Evolutionary conservation across 1,284 basidiomycete genomes (phyloP), one percentile per base, ranked within the genome.

Genomic region (Neolentinus lepideus): DNA sequence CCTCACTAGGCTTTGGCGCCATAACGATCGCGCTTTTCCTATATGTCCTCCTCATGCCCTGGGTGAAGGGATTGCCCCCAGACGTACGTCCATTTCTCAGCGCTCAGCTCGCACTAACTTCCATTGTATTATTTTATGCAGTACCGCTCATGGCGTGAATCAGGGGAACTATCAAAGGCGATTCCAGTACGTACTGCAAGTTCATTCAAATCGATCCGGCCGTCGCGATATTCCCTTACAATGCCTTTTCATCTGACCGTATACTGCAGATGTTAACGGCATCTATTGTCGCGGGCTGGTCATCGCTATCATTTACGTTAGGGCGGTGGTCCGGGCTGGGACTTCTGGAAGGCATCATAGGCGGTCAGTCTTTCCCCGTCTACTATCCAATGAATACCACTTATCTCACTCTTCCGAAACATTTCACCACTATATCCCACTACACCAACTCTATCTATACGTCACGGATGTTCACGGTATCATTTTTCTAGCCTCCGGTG

Each of bases 231-330:
- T 53, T 21, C 54, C 24, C 24, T 36, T 38, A 16, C 22, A 19
- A 9, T 54, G 19, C 25, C 24, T 67, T 54, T 43, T 16, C 38
- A 43, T 8, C 16, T 43, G 16, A 63, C 56, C 12, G 14, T 24
- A 35, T 38, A 33, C 25, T 46, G 21, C 48, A 69, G 68, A 56
- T 81, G 24, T 67, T 90, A 58, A 90, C 88, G 10, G 71, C 73
- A 1, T 80, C 84, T 1, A 89, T 87, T 59, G 79, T 89, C 16
- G 63, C 78, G 31, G 88, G 88, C 0, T 90, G 85, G 83, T 74
- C 83, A 27, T 67, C 83, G 16, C 75, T 86, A 25, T 76, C 78
- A 14, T 72, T 80, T 58, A 80, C 82, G 1, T 73, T 90, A 26
- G 83, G 83, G 22, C 78, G 73, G 31, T 88, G 82, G 77, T 80